A percentile compares a stretch with the other conserved stretches of the same genome.
These are phyloP conservation scores for Microsporum canis DNA, from an alignment of 2,329 filamentous ascomycete species.

Conservation along the genomic window DNA sequence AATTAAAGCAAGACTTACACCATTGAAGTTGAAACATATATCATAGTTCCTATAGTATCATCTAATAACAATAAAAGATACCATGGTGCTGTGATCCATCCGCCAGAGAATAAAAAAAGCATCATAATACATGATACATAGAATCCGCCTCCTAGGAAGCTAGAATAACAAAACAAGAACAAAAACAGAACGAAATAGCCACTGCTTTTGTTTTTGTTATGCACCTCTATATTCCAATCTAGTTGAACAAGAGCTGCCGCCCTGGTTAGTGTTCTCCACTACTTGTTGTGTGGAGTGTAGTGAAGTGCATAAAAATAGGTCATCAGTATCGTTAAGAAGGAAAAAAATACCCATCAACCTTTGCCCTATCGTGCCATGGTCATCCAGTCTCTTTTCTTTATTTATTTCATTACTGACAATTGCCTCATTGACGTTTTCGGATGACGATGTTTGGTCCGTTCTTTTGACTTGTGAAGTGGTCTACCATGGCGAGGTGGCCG, in stretches of 20 bases:
- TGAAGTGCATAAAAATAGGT: not conserved
- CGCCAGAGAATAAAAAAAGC: slow-evolving; percentile 1
- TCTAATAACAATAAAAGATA: not conserved
- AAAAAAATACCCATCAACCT: not conserved
- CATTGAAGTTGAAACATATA: not conserved
- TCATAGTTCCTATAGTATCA: not conserved
- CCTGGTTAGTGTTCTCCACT: not conserved
- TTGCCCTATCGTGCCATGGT: not conserved
- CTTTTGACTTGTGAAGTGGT: slow-evolving; percentile 15
- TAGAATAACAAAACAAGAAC: not conserved
- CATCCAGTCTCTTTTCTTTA: not conserved
- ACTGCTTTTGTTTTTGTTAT: not conserved
- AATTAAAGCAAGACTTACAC: no score
- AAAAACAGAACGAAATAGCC: not conserved
- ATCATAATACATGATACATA: not conserved
- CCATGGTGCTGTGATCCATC: slow-evolving; percentile 3
- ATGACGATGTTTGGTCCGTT: slow-evolving; percentile 14
- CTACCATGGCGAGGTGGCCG: slow-evolving; percentile 13
- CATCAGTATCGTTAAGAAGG: not conserved
- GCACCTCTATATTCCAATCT: not conserved
- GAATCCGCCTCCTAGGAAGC: not conserved
- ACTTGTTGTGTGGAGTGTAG: not conserved
- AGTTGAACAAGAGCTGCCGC: not conserved
- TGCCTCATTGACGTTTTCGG: slow-evolving; percentile 10
- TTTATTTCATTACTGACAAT: not conserved